Base-by-base conservation (phyloP, 441 rosid genomes). In the Adansonia grandidieri region DNA sequence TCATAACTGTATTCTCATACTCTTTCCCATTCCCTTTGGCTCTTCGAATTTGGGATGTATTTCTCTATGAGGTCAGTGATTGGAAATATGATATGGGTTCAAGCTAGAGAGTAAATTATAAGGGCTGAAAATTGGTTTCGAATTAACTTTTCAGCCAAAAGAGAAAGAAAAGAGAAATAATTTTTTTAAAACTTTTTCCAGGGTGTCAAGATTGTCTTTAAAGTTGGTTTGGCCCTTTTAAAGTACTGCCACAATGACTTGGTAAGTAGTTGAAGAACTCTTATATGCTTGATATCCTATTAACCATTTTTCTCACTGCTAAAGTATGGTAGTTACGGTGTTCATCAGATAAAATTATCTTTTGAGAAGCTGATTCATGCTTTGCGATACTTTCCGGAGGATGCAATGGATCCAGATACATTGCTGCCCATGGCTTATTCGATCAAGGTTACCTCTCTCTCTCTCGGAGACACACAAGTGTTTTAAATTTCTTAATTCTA, bases 21-120 rank as follows among this genome's bases (percentile, higher is more conserved):
- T 92, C 98, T 9, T 91, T 92, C 84, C 98, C 97, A 0, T 95
- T 93, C 83, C 90, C 85, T 83, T 84, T 89, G 84, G 92, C 97
- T 79, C 93, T 95, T 82, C 92, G 99, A 82, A 92, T 92, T 61
- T 96, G 99, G 99, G 98, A 96, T 84, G 97, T 96, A 58, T 96
- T 96, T 84, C 93, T 96, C 32, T 81, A 80, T 40, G 99, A 96
- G 98, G 99, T 95, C 73, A 78, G 89, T 77, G 50, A 51, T 69
- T 20, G 22, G 19, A 63, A 51, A 22, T 17, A 22, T 64, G 54
- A 11, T 22, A 28, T 64, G 6, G 6, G 47, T 51, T 68, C 62
- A 63, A 22, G 9, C 62, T 0, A 22, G 11, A 47, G 75, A 70
- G 8, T 64, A 61, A 53, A 42, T 71, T 79, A 24, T n/a, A 62